Percentiles rank a stretch among this genome's conserved stretches.
phyloP scores from a whole-genome alignment of 306 rosid genomes.

The Gillenia trifoliata region DNA sequence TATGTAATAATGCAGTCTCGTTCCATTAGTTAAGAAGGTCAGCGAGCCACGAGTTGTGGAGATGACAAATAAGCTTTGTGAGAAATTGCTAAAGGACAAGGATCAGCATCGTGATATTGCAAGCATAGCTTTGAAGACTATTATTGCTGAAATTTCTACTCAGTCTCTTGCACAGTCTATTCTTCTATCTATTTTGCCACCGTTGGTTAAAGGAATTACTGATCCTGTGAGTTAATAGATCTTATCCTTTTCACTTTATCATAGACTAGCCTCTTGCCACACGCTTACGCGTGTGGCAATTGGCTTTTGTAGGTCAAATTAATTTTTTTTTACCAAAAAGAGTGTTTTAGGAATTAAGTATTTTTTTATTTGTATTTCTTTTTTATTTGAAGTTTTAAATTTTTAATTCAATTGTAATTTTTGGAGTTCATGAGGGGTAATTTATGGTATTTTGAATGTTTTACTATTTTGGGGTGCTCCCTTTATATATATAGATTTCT shows the following conservation, averaged over 20 bases:
- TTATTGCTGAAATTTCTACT: constrained; percentile 83
- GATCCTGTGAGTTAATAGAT: constrained; percentile 51
- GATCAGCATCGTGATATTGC: constrained; percentile 96
- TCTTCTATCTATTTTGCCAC: constrained; percentile 65
- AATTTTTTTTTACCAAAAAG: too few species aligned
- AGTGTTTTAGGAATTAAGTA: too few species aligned
- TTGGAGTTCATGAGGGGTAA: too few species aligned
- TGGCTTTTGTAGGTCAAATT: too few species aligned
- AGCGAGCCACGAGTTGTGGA: constrained; percentile 83
- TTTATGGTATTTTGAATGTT: too few species aligned
- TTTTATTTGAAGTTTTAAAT: too few species aligned
- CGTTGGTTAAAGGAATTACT: constrained; percentile 76
- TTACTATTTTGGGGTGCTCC: too few species aligned
- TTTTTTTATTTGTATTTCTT: too few species aligned
- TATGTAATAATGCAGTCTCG: constrained; percentile 55
- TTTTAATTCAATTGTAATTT: too few species aligned
- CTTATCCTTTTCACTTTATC: neutral
- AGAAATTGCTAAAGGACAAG: constrained; percentile 80
- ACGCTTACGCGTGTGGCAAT: too few species aligned
- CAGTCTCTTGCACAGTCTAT: constrained; percentile 89
- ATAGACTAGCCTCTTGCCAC: too few species aligned
- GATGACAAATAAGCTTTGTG: constrained; percentile 78
- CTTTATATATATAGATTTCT: too few species aligned
- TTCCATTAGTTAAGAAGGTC: constrained; percentile 90
- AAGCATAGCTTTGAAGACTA: constrained; percentile 92